Evolutionary conservation across 2,329 filamentous ascomycete genomes (phyloP), one percentile per base, ranked within the genome.

Genomic region (Scedosporium dehoogii): DNA sequence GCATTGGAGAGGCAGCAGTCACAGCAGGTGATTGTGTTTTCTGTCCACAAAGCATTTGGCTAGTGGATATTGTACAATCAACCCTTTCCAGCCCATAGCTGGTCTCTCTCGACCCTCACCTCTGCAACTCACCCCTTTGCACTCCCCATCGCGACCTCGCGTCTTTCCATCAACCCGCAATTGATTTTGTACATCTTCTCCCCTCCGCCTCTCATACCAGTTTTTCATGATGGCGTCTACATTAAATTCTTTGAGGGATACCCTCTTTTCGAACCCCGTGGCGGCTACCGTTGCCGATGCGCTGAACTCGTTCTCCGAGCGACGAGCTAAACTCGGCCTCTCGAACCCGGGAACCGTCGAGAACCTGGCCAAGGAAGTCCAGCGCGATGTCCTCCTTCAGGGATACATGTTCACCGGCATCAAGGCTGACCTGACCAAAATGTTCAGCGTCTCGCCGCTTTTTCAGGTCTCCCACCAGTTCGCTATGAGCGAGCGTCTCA

Each of bases 381-480:
- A 96, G 80, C 92, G 92, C 78, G 92, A 97, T 84, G 92, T 97
- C 70, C 88, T 97, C 74, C 86, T 97, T 71, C 94, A 89, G 79
- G 96, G 97, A 81, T 90, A 91, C 76, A 96, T 94, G 86, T 97
- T 99, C 81, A 90, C 91, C 55, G 94, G 94, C 71, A 84, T 99
- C 75, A 90, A 93, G 73, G 96, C 93, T 75, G 94, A 99, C 77
- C 81, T 97, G 74, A 97, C 92, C 74, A 97, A 97, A 83, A 87
- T 91, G 73, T 96, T 97, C 79, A 94, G 92, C 83, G 85, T 96
- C 75, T 85, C 87, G 63, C 94, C 94, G 63, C 81, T 97, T 68
- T 99, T 99, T 83, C 93, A 97, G 78, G 90, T 97, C 69, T 97
- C 93, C 67, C 94, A 99, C 79, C 91, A 94, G 70, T 94, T 99